Base-by-base conservation (phyloP, 2,329 filamentous ascomycete genomes). In the Xylariaceae sp. region DNA sequence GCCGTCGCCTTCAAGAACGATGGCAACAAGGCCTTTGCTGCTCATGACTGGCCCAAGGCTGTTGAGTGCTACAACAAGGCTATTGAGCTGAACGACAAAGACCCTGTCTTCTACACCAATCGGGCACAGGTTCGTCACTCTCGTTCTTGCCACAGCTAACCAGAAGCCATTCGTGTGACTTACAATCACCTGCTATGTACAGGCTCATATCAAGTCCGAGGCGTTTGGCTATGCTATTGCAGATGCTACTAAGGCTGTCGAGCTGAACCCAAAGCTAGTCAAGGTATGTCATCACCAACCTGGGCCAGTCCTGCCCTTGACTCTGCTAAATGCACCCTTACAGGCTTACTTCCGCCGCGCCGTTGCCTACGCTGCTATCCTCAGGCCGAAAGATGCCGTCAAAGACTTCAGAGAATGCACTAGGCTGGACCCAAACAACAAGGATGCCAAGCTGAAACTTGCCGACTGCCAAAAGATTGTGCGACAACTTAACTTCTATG, bases 181-280 rank as follows among this genome's bases (percentile, higher is more conserved):
- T 47, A 77, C 61, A 36, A 12, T 11, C 37, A 22, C 18, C 39
- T 39, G 11, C 6, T 26, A 26, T 26, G 11, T 17, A 19, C 41
- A 95, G 89, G 88, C 88, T 50, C 78, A 98, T 64, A 91, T 98
- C 66, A 97, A 96, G 71, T 83, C 91, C 30, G 93, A 98, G 66
- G 82, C 91, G 16, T 97, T 90, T 62, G 93, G 93, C 30, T 95
- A 91, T 69, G 90, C 93, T 18, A 85, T 97, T 55, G 76, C 83
- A 39, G 93, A 98, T 68, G 89, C 91, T 24, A 87, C 86, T 39
- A 94, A 87, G 66, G 93, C 93, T 13, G 83, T 97, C 59, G 89
- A 95, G 62, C 72, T 97, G 44, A 88, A 97, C 60, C 81, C 89
- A 13, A 79, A 81, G 58, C 89, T 95, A 63, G 78, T 91, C 64